These are phyloP conservation scores for Rubia tinctorum DNA, from an alignment of 305 asterid genomes.

Conservation along the genomic window DNA sequence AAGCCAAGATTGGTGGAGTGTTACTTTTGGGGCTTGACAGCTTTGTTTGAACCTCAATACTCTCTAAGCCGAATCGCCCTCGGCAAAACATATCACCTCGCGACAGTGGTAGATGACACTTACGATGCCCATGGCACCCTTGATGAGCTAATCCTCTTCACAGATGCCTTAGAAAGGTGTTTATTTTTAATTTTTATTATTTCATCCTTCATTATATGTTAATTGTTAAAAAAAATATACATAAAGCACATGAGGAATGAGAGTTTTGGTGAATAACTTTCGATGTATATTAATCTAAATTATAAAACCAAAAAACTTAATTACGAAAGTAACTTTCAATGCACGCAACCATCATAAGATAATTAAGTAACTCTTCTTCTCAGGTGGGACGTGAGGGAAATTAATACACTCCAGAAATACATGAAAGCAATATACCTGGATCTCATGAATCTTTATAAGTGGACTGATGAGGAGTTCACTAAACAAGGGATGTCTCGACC, in stretches of 20 bases:
- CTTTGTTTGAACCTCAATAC: conserved; percentile 22
- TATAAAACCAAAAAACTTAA: too few species aligned
- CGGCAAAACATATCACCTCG: background rate
- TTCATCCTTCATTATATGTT: too few species aligned
- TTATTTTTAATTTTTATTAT: background rate
- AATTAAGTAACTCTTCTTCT: background rate
- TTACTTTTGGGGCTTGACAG: conserved; percentile 23
- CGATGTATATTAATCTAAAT: too few species aligned
- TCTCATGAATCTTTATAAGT: background rate
- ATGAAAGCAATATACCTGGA: background rate
- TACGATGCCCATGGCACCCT: conserved; percentile 26
- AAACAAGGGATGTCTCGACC: background rate
- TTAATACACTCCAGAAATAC: background rate
- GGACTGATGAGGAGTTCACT: background rate
- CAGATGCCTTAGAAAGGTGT: conserved; percentile 11
- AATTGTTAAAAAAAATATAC: too few species aligned
- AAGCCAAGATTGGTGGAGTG: conserved; percentile 21
- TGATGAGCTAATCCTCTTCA: conserved; percentile 18
- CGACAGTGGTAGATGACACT: conserved; percentile 20
- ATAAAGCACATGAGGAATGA: too few species aligned
- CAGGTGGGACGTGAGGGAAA: background rate
- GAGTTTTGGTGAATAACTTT: too few species aligned
- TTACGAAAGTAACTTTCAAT: too few species aligned
- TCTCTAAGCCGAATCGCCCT: conserved; percentile 6
- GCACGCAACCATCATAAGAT: too few species aligned